Conservation (phyloP, 2,329 filamentous ascomycete genomes). For the Meredithiella fracta region DNA sequence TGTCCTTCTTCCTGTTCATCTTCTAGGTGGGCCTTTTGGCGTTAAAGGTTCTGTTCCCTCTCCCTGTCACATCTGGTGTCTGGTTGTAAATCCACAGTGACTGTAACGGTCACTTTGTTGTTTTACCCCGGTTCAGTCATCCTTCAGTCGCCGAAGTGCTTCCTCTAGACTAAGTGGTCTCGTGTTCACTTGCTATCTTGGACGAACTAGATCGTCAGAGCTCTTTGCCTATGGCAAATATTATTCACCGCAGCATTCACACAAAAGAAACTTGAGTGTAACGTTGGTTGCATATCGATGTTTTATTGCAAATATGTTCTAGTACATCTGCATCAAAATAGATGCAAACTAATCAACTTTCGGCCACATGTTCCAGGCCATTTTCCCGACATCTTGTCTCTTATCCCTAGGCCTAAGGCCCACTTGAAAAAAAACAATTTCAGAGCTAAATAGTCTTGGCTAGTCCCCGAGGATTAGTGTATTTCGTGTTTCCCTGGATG, state of each 20-base stretch:
- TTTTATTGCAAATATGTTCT: too few species aligned
- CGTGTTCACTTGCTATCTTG: background rate
- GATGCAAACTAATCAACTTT: too few species aligned
- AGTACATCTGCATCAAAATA: too few species aligned
- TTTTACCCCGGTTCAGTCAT: background rate
- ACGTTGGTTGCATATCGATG: background rate
- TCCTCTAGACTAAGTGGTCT: background rate
- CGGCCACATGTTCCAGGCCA: too few species aligned
- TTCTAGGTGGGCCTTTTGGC: background rate
- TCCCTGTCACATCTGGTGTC: too few species aligned
- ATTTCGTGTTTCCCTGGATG: too few species aligned
- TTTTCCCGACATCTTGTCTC: too few species aligned
- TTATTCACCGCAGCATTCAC: background rate
- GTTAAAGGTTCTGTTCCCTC: too few species aligned
- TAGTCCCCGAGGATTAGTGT: too few species aligned
- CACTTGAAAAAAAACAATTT: too few species aligned
- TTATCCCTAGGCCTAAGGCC: too few species aligned
- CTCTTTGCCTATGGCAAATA: background rate
- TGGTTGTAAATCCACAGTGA: background rate
- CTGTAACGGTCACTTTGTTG: background rate
- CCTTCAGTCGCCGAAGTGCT: background rate
- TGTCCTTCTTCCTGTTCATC: background rate
- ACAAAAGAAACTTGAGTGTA: background rate
- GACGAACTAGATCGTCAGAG: background rate
- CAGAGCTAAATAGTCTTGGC: too few species aligned